Percentiles rank a stretch among this genome's conserved stretches.
phyloP scores from a whole-genome alignment of 2,329 filamentous ascomycete genomes.

The Diaporthe sp. region DNA sequence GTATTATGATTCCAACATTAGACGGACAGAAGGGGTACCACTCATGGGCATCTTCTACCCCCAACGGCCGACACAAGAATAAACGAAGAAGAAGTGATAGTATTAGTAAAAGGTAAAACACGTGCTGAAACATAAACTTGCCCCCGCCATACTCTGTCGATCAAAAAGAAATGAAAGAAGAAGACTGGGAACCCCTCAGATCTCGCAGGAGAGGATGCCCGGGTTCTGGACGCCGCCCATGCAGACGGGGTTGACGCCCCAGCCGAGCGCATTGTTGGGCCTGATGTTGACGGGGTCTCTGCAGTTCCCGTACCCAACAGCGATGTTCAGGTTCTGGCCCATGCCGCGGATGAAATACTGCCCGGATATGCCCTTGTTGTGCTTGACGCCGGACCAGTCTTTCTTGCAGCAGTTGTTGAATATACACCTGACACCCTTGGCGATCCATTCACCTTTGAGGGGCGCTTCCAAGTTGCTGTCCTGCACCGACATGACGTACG shows the following conservation, averaged over 20 bases:
- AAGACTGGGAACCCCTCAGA: not conserved
- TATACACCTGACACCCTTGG: conserved; percentile 8
- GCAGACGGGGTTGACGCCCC: conserved; percentile 25
- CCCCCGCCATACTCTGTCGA: not conserved
- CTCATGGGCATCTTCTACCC: not conserved
- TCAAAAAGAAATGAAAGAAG: not conserved
- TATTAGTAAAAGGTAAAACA: too few species aligned
- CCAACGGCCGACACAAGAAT: not conserved
- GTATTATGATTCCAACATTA: not conserved
- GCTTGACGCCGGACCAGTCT: not conserved
- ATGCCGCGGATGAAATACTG: conserved; percentile 24
- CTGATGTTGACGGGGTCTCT: not conserved
- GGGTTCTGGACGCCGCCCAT: conserved; percentile 11
- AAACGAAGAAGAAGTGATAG: not conserved
- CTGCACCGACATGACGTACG: not conserved
- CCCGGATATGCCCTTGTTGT: conserved; percentile 22
- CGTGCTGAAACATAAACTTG: too few species aligned
- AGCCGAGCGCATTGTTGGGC: conserved; percentile 1
- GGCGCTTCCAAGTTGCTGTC: not conserved
- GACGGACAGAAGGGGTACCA: too few species aligned
- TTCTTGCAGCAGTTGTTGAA: conserved; percentile 27
- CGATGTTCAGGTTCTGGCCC: conserved; percentile 13
- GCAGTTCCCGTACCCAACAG: conserved; percentile 27
- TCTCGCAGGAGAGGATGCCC: not conserved
- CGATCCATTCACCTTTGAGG: conserved; percentile 1